Conservation (phyloP, 495 filamentous ascomycete genomes). For the Aspergillus avenaceus region DNA sequence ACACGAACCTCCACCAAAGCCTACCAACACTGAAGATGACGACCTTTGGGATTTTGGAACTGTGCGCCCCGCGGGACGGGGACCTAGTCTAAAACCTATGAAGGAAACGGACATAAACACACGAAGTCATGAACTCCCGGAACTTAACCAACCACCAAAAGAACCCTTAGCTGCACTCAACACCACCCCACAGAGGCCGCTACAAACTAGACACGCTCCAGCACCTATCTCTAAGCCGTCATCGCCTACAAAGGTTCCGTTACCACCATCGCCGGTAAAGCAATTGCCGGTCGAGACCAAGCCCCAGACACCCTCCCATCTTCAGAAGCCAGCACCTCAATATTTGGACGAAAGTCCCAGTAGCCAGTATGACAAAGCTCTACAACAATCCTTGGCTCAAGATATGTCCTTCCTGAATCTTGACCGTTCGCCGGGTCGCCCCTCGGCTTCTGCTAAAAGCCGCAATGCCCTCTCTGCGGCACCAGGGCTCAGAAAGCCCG, state of each 20-base stretch:
- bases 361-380: conserved; percentile 54
- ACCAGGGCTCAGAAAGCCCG: conserved; percentile 22
- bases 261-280: conserved; percentile 47
- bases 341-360: conserved; percentile 29
- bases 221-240: conserved; percentile 22
- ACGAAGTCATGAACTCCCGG: conserved; percentile 43
- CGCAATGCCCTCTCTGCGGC: conserved; percentile 21
- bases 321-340: conserved; percentile 27
- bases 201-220: conserved; percentile 10
- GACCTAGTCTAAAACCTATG: conserved; percentile 58
- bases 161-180: conserved; percentile 19
- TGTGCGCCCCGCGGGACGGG: conserved; percentile 64
- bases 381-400: conserved; percentile 56
- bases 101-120: conserved; percentile 71
- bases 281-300: conserved; percentile 29
- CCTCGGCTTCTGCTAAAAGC: conserved; percentile 10
- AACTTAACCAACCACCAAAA: conserved; percentile 34
- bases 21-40: conserved; percentile 38
- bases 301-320: conserved; percentile 43
- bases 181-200: conserved; percentile 11
- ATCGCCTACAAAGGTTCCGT: conserved; percentile 56
- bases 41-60: conserved; percentile 98
- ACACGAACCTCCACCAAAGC: conserved; percentile 31
- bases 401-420: conserved; percentile 52
- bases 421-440: conserved; percentile 14